These are phyloP conservation scores for Massarina eburnea DNA, from an alignment of 2,329 filamentous ascomycete genomes.

Conservation along the genomic window DNA sequence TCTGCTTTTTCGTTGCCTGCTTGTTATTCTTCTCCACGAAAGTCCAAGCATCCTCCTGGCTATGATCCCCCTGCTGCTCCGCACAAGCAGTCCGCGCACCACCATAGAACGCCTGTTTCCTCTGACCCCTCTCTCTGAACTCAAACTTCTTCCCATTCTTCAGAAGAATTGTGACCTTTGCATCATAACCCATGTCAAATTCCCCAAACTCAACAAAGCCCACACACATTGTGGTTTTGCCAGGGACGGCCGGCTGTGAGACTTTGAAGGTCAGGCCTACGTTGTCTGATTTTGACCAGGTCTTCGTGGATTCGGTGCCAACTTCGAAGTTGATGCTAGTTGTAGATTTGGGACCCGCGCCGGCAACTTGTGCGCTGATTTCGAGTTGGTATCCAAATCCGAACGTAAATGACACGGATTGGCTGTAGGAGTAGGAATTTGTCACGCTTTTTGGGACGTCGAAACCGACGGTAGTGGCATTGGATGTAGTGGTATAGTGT, in stretches of 20 bases:
- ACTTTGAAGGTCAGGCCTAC: not conserved
- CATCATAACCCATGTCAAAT: constrained; percentile 6
- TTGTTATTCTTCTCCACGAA: constrained; percentile 3
- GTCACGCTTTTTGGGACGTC: not conserved
- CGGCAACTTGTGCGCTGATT: constrained; percentile 7
- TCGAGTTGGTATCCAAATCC: constrained; percentile 3
- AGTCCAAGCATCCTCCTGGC: not conserved
- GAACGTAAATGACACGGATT: not conserved
- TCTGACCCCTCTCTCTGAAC: constrained; percentile 3
- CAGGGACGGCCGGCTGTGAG: not conserved
- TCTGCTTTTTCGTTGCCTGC: not conserved
- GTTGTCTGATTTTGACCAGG: not conserved
- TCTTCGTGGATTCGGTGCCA: not conserved
- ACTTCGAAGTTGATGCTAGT: not conserved
- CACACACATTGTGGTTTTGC: constrained; percentile 5
- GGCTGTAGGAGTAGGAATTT: constrained; percentile 2
- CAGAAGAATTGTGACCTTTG: not conserved
- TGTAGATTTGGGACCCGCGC: constrained; percentile 2
- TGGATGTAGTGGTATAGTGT: constrained; percentile 1
- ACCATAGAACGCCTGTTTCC: constrained; percentile 1
- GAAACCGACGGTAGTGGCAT: not conserved
- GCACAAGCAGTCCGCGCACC: constrained; percentile 1
- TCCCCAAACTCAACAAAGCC: constrained; percentile 1
- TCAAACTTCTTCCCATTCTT: constrained; percentile 5
- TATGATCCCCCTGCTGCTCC: constrained; percentile 4